phyloP scores from a whole-genome alignment of 257 asterid species.

The Gentiana dahurica region DNA sequence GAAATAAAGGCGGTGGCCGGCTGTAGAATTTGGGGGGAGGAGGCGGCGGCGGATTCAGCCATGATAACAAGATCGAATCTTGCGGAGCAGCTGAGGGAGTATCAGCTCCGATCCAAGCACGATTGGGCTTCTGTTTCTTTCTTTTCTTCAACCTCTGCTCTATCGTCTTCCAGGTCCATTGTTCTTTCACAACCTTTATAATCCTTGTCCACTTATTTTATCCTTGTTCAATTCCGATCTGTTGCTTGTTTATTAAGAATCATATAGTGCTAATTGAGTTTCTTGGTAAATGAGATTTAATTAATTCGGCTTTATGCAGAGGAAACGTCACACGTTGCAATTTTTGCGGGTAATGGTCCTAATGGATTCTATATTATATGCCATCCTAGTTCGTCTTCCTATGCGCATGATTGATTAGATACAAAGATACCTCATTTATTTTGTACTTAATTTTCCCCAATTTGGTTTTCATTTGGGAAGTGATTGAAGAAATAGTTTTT shows the following conservation, averaged over 20 bases:
- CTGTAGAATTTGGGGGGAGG: constrained; percentile 7
- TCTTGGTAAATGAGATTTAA: no score
- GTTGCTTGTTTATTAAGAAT: neutral
- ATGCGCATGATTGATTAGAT: no score
- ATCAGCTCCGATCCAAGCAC: constrained; percentile 81
- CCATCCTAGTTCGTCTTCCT: no score
- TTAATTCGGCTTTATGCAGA: no score
- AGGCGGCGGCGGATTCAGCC: constrained; percentile 5
- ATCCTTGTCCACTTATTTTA: neutral
- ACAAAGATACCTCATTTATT: no score
- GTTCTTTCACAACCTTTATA: neutral
- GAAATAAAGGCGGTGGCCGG: constrained; percentile 12
- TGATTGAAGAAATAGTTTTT: neutral
- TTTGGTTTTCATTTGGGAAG: neutral
- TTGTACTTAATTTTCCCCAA: no score
- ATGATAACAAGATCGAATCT: constrained; percentile 93
- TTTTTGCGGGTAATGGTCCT: neutral
- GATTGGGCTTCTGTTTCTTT: constrained; percentile 81
- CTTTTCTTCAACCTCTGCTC: constrained; percentile 66
- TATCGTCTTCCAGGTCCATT: constrained; percentile 47
- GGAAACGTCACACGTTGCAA: no score
- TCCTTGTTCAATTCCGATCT: neutral
- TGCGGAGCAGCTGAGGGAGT: constrained; percentile 91
- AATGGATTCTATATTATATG: no score
- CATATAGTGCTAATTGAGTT: neutral